Conservation (phyloP, 2,329 filamentous ascomycete species). For the Cordyceps cicadae region DNA sequence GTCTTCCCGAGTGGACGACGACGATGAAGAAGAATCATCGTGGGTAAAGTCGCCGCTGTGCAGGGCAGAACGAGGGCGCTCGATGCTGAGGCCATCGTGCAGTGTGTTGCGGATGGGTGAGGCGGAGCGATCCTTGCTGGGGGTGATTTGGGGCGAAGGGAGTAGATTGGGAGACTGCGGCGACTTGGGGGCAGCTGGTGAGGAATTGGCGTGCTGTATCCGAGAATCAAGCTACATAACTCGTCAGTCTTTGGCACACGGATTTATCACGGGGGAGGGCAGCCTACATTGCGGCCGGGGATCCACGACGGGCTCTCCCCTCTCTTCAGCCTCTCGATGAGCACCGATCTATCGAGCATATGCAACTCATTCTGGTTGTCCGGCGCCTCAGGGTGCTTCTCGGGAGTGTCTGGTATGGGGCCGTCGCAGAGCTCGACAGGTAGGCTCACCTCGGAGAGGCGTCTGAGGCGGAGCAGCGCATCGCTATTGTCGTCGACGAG, state of each 20-base stretch:
- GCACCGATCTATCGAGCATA: conserved; percentile 59
- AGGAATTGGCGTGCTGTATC: conserved; percentile 18
- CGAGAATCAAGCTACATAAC: conserved; percentile 30
- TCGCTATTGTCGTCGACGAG: not conserved
- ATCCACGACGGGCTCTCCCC: conserved; percentile 70
- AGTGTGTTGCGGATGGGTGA: conserved; percentile 31
- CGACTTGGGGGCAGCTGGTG: conserved; percentile 21
- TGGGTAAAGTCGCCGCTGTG: conserved; percentile 60
- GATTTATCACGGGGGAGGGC: not conserved
- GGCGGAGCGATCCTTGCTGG: conserved; percentile 31
- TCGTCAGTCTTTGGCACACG: conserved; percentile 8
- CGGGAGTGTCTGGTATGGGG: conserved; percentile 38
- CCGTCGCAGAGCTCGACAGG: conserved; percentile 54
- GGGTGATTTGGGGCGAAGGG: conserved; percentile 39
- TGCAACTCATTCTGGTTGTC: conserved; percentile 21
- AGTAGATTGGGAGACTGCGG: conserved; percentile 34
- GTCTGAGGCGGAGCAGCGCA: conserved; percentile 15
- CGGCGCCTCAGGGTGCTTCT: conserved; percentile 16
- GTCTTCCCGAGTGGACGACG: conserved; percentile 7
- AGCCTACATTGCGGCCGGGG: conserved; percentile 51
- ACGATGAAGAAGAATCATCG: conserved; percentile 17
- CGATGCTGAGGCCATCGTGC: conserved; percentile 56
- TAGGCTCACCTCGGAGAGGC: conserved; percentile 51
- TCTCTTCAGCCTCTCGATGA: conserved; percentile 79
- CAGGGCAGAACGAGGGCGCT: conserved; percentile 70